Evolutionary conservation across 1,284 basidiomycete genomes (phyloP).

Genomic region (Tranzscheliella williamsii): DNA sequence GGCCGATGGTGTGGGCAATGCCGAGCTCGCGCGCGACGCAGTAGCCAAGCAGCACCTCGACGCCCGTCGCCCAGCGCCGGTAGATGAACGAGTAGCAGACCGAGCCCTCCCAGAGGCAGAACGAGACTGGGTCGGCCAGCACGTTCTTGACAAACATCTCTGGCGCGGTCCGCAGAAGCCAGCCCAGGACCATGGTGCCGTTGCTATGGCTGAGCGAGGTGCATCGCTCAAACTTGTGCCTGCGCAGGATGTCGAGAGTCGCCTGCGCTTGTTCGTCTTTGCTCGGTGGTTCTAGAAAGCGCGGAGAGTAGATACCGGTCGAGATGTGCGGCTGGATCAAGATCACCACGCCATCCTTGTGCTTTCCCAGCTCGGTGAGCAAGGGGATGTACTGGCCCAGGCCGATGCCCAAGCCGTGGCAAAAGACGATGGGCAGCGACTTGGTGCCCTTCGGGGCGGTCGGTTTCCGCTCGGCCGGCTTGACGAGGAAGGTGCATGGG

Average conservation of each 20-base stretch:
- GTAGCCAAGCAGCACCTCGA: conserved; percentile 35
- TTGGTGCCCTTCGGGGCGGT: background rate
- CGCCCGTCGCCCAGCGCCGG: conserved; percentile 10
- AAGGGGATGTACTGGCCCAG: conserved; percentile 27
- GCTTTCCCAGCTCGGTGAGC: conserved; percentile 6
- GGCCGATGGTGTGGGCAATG: conserved; percentile 15
- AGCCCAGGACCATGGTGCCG: conserved; percentile 32
- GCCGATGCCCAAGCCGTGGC: conserved; percentile 40
- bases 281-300: conserved; percentile 14
- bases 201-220: conserved; percentile 21
- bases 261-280: conserved; percentile 24
- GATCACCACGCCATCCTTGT: conserved; percentile 19
- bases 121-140: conserved; percentile 31
- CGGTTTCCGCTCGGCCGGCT: background rate
- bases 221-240: conserved; percentile 2
- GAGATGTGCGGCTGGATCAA: conserved; percentile 28
- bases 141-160: conserved; percentile 15
- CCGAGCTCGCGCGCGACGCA: conserved; percentile 35
- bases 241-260: background rate
- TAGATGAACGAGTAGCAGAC: conserved; percentile 20
- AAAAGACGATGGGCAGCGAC: conserved; percentile 21
- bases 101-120: conserved; percentile 33
- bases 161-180: conserved; percentile 16
- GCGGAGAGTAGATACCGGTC: conserved; percentile 5
- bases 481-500: conserved; percentile 20